phyloP scores from a whole-genome alignment of 1,284 basidiomycete genomes.

The Apiotrichum laibachii region DNA sequence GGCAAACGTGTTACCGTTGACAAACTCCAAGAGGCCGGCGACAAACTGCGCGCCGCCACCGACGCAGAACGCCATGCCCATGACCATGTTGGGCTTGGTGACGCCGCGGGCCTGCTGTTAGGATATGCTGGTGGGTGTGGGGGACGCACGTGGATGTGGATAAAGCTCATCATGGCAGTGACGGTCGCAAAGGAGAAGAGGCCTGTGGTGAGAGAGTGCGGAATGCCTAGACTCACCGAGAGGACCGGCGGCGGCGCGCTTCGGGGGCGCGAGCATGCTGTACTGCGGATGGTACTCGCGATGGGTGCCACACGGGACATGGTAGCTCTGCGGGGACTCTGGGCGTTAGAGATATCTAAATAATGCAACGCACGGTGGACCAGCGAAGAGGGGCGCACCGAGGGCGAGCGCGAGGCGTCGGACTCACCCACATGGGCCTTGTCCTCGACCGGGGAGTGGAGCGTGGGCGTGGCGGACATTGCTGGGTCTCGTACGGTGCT shows the following conservation, averaged over 20 bases:
- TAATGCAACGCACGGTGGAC: not conserved
- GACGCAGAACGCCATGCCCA: constrained; percentile 69
- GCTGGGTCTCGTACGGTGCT: too few relatives aligned
- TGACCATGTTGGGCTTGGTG: constrained; percentile 41
- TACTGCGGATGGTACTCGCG: not conserved
- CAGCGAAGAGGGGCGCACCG: not conserved
- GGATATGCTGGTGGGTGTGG: not conserved
- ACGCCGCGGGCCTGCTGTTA: not conserved
- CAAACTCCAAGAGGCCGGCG: constrained; percentile 57
- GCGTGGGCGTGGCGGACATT: too few relatives aligned
- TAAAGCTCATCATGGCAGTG: constrained; percentile 3
- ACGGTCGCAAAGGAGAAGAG: constrained; percentile 12
- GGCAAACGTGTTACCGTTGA: constrained; percentile 59
- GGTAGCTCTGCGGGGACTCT: not conserved
- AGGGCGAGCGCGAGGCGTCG: too few relatives aligned
- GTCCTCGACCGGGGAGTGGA: too few relatives aligned
- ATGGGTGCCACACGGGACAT: not conserved
- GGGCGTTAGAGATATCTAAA: not conserved
- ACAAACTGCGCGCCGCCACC: constrained; percentile 69
- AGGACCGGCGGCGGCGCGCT: not conserved
- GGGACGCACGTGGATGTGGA: not conserved
- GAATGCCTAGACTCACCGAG: not conserved
- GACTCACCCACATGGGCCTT: too few relatives aligned
- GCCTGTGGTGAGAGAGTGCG: not conserved
- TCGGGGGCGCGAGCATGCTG: not conserved